Evolutionary conservation across 2,329 filamentous ascomycete species (phyloP).

Genomic region (Monosporascus ibericus): DNA sequence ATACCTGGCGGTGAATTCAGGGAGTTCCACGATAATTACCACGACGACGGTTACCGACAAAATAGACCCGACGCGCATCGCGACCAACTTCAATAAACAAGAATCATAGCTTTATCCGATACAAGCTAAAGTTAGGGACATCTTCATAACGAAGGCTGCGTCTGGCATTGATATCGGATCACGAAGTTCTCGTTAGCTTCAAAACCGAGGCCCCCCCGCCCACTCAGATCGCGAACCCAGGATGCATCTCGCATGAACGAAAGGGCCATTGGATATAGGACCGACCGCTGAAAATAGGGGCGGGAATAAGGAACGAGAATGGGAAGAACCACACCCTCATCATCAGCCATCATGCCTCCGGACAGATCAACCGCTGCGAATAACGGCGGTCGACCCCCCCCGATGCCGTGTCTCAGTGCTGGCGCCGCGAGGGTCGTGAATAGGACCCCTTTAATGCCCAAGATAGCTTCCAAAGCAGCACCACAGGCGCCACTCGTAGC

Average conservation of each 20-base stretch:
- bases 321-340: neutral
- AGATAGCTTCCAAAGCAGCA: slow-evolving; percentile 41
- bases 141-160: too few species aligned
- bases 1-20: too few species aligned
- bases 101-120: too few species aligned
- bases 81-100: too few species aligned
- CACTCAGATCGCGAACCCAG: slow-evolving; percentile 28
- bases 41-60: too few species aligned
- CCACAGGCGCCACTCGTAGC: slow-evolving; percentile 20
- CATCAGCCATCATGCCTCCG: slow-evolving; percentile 26
- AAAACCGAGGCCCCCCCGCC: neutral
- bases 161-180: too few species aligned
- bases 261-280: slow-evolving; percentile 4
- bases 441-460: slow-evolving; percentile 47
- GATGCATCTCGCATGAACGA: slow-evolving; percentile 29
- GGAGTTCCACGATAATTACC: too few species aligned
- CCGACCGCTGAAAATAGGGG: neutral
- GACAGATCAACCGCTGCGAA: slow-evolving; percentile 42
- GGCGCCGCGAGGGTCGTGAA: slow-evolving; percentile 49
- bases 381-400: slow-evolving; percentile 41
- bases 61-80: too few species aligned
- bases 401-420: slow-evolving; percentile 63
- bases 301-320: neutral
- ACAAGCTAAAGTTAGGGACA: too few species aligned
- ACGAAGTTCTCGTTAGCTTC: neutral